These are phyloP conservation scores for Lachnum nothofagi DNA, from an alignment of 2,329 filamentous ascomycete species.

Conservation along the genomic window DNA sequence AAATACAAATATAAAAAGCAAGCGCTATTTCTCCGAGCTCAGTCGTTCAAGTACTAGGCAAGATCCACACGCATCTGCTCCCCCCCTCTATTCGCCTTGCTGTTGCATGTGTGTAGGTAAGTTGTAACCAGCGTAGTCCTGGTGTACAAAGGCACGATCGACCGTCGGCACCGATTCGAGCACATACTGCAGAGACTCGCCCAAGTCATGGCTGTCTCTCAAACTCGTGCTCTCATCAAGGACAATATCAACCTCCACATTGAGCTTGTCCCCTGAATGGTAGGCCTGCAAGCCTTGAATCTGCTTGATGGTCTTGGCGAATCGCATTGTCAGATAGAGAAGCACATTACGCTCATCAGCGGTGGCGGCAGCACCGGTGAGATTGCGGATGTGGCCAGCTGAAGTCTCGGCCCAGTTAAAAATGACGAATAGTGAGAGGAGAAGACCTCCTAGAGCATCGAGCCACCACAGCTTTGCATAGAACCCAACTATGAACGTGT, in stretches of 20 bases:
- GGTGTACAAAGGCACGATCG: slow-evolving; percentile 38
- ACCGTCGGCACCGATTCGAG: slow-evolving; percentile 43
- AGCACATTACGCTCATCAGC: slow-evolving; percentile 50
- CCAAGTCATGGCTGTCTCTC: slow-evolving; percentile 52
- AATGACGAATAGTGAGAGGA: slow-evolving; percentile 63
- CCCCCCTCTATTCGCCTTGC: slow-evolving; percentile 15
- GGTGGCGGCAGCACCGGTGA: slow-evolving; percentile 54
- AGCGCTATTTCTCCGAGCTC: not conserved
- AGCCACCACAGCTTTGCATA: slow-evolving; percentile 61
- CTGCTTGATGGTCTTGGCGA: slow-evolving; percentile 47
- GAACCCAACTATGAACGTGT: slow-evolving; percentile 43
- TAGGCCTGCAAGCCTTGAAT: slow-evolving; percentile 54
- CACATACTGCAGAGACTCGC: slow-evolving; percentile 60
- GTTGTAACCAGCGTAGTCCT: slow-evolving; percentile 36
- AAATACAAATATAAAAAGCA: not conserved
- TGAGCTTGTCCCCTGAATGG: slow-evolving; percentile 58
- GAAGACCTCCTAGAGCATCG: slow-evolving; percentile 54
- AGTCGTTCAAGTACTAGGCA: too few relatives aligned
- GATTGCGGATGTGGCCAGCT: slow-evolving; percentile 52
- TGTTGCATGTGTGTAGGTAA: slow-evolving; percentile 35
- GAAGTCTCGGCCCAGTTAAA: slow-evolving; percentile 63
- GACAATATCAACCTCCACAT: slow-evolving; percentile 58
- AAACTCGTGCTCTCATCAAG: slow-evolving; percentile 49
- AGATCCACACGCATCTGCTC: not conserved
- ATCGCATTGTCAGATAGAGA: slow-evolving; percentile 55